Conservation (phyloP, 345 rosid species). For the Raphanus sativus region DNA sequence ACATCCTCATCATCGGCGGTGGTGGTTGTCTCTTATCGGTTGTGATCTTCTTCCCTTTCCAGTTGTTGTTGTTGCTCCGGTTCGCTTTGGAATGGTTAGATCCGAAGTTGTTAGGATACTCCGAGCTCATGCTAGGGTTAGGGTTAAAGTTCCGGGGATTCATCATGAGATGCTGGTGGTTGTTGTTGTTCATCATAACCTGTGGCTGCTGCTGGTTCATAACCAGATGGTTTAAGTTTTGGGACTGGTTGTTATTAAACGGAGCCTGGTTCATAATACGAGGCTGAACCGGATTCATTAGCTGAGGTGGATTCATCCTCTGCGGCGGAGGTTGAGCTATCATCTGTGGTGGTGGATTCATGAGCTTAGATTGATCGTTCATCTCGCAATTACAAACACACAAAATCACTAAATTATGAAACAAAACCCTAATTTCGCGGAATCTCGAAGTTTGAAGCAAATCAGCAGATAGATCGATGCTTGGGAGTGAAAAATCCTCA, state of each 20-base stretch:
- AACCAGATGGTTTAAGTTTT: slow-evolving; percentile 36
- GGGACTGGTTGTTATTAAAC: neutral
- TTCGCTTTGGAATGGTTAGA: slow-evolving; percentile 32
- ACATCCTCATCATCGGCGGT: slow-evolving; percentile 45
- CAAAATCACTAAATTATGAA: neutral
- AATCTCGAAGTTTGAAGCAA: neutral
- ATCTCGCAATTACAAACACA: slow-evolving; percentile 25
- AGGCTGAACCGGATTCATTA: slow-evolving; percentile 44
- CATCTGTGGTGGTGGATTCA: slow-evolving; percentile 55
- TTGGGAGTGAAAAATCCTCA: neutral
- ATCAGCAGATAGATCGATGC: slow-evolving; percentile 20
- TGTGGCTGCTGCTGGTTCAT: slow-evolving; percentile 45
- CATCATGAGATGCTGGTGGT: slow-evolving; percentile 47
- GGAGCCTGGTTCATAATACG: slow-evolving; percentile 47
- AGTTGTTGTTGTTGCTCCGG: slow-evolving; percentile 44
- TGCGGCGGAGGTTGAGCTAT: slow-evolving; percentile 38
- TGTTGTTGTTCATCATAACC: slow-evolving; percentile 42
- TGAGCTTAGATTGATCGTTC: slow-evolving; percentile 60
- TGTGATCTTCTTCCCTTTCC: slow-evolving; percentile 76
- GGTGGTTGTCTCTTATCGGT: slow-evolving; percentile 37
- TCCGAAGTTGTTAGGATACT: slow-evolving; percentile 42
- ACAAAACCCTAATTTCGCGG: slow-evolving; percentile 26
- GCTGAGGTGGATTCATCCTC: slow-evolving; percentile 40
- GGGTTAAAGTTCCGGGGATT: slow-evolving; percentile 50
- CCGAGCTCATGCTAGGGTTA: slow-evolving; percentile 40